Base-by-base conservation (phyloP, 2,329 filamentous ascomycete species). In the Neonectria ditissima region DNA sequence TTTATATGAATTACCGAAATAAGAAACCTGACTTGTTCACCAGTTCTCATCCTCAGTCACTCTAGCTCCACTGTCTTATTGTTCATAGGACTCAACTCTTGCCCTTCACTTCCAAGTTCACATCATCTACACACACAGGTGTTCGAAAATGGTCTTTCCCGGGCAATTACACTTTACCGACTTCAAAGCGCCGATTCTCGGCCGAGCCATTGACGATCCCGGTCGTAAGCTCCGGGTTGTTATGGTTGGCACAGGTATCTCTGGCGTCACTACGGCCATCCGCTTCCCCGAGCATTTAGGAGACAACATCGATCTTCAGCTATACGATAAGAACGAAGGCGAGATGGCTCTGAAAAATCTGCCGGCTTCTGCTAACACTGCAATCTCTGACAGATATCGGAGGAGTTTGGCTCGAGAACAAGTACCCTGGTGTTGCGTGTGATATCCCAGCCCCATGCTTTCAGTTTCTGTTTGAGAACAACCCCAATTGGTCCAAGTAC, bases 381-480 rank as follows among this genome's bases (percentile, higher is more conserved):
- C n/a, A n/a, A n/a, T n/a, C n/a, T n/a, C n/a, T n/a, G n/a, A 16
- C n/a, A 37, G 34, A 37, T 16, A 37, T 37, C 11, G 34, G 34
- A 13, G 58, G 58, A 2, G 82, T 79, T 5, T 84, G 81, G 81
- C 79, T 80, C 55, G 80, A 82, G 55, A 83, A 83, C 57, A 69
- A 76, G 5, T 89, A 89, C 63, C 87, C 87, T 0, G 87, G 86
- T 2, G 85, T 88, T 2, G 79, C 86, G 52, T 91, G 89, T 70
- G 88, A 91, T 73, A 58, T 91, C 8, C 87, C 87, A 88, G 83
- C 87, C 1, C 86, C 89, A 73, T 86, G 87, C n/a, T 91, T 91
- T 69, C 88, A 90, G 69, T 84, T 84, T n/a, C 86, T 85, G 1
- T 91, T 90, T 73, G 80, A 81, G 13, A 87, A 87, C 0, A 91